Base-by-base conservation (phyloP, 768 basidiomycete genomes). In the Xerocomellus amylosporus region DNA sequence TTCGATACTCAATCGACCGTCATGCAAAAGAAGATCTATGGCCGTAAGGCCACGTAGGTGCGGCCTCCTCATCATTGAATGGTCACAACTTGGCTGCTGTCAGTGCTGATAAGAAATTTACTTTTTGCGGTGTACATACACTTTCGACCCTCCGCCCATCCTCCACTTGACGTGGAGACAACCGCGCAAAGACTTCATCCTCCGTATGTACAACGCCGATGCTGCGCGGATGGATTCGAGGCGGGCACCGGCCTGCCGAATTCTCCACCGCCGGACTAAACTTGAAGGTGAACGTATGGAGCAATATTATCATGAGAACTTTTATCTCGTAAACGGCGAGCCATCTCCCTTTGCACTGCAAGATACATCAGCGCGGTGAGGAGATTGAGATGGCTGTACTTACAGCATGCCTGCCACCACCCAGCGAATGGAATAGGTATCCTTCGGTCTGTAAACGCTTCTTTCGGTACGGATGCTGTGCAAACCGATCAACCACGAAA, bases 281-380 rank as follows among this genome's bases (percentile, higher is more conserved):
- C n/a, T n/a, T n/a, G n/a, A 66, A 44, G 22, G 67, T 46, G 10
- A 65, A 65, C 30, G 2, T 34, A 17, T 39, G 38, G 6, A 65
- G 40, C 22, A 67, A 42, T 33, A 67, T 62, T 5, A 64, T 46
- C 31, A 53, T 10, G 10, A 55, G 36, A 9, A 51, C 43, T 41
- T 67, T 65, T 1, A 67, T 65, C 19, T 62, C 51, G 52, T 67
- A 66, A 7, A 65, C 10, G 0, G 64, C 57, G 7, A 67, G 28
- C 65, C 63, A 65, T 38, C 65, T 50, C 10, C 64, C 64, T 15
- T 65, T 65, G 57, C 63, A 65, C 64, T 65, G 9, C 2, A 0
- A 19, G 1, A 33, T 33, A n/a, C 20, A 7, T 61, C 4, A 54
- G 40, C 20, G 40, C 1, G 5, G 10, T 2, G 6, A n/a, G 31